These are phyloP conservation scores for Curvularia sp. DNA, from an alignment of 2,329 filamentous ascomycete genomes.

Conservation along the genomic window DNA sequence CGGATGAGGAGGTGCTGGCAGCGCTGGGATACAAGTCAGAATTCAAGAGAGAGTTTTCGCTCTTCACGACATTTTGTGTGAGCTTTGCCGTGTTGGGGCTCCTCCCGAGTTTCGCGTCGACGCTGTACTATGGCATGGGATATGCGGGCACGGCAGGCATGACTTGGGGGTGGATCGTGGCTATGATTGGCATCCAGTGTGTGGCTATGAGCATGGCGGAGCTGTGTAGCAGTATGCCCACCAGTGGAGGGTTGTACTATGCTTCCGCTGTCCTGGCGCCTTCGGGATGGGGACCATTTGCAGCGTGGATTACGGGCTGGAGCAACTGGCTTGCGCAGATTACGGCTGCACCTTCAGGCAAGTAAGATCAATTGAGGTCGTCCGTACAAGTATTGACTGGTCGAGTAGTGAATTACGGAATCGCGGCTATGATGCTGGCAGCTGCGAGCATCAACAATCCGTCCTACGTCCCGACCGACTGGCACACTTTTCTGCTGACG, in stretches of 20 bases:
- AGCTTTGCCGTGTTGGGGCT: constrained; percentile 76
- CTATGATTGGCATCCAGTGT: constrained; percentile 74
- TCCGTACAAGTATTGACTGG: neutral
- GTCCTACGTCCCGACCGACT: constrained; percentile 67
- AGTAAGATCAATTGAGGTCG: constrained; percentile 17
- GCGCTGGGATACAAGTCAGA: constrained; percentile 69
- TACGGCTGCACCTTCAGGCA: constrained; percentile 66
- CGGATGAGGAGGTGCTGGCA: constrained; percentile 67
- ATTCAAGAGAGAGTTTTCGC: constrained; percentile 73
- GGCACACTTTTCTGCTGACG: constrained; percentile 73
- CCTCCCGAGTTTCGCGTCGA: constrained; percentile 74
- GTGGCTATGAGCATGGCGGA: constrained; percentile 72
- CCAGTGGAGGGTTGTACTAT: constrained; percentile 75
- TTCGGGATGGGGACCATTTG: constrained; percentile 69
- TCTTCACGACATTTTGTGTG: constrained; percentile 78
- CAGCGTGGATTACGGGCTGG: constrained; percentile 73
- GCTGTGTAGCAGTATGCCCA: constrained; percentile 76
- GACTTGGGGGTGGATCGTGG: constrained; percentile 79
- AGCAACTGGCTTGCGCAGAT: constrained; percentile 73
- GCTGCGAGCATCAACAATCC: constrained; percentile 72
- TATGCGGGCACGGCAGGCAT: constrained; percentile 57
- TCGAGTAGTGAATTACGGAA: constrained; percentile 66
- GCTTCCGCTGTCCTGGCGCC: constrained; percentile 74
- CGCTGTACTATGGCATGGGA: constrained; percentile 72
- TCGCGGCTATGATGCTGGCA: constrained; percentile 74